These are phyloP conservation scores for Pleurotus cornucopiae DNA, from an alignment of 768 basidiomycete species.

Conservation along the genomic window DNA sequence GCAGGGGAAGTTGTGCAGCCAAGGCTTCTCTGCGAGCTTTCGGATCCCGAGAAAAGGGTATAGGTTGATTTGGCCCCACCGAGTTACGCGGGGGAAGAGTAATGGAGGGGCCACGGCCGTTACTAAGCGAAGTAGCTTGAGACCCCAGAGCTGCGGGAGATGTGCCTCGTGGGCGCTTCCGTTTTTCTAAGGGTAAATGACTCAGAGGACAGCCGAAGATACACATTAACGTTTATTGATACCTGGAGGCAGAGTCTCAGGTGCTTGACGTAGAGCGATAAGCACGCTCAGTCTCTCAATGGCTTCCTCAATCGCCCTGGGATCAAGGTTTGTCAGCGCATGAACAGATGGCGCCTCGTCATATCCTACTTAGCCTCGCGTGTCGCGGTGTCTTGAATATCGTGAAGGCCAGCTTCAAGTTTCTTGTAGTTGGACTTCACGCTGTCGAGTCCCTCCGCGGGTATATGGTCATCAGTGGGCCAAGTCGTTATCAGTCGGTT, in stretches of 20 bases:
- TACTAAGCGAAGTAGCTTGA: slow-evolving; percentile 25
- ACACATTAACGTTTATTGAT: slow-evolving; percentile 1
- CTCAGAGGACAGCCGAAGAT: no score
- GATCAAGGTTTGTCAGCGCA: slow-evolving; percentile 6
- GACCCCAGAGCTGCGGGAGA: slow-evolving; percentile 55
- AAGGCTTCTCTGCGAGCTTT: slow-evolving; percentile 64
- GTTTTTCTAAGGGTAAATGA: slow-evolving; percentile 50
- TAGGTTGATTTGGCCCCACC: slow-evolving; percentile 46
- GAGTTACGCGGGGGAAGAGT: slow-evolving; percentile 56
- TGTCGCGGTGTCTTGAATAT: slow-evolving; percentile 55
- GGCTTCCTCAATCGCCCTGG: slow-evolving; percentile 67
- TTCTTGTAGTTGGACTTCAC: slow-evolving; percentile 63
- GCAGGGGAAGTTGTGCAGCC: slow-evolving; percentile 60
- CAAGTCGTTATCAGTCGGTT: slow-evolving; percentile 69
- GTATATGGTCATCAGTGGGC: slow-evolving; percentile 67
- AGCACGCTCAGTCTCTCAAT: slow-evolving; percentile 67
- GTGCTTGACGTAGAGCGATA: slow-evolving; percentile 69
- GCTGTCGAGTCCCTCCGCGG: slow-evolving; percentile 62
- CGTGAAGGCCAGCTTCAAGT: slow-evolving; percentile 55
- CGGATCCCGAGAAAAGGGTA: slow-evolving; percentile 59
- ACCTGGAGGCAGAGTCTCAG: slow-evolving; percentile 60
- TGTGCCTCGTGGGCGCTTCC: slow-evolving; percentile 70
- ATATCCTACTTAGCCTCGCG: slow-evolving; percentile 58
- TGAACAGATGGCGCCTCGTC: slow-evolving; percentile 4
- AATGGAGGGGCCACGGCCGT: slow-evolving; percentile 46